Evolutionary conservation across 2,329 filamentous ascomycete species (phyloP).

Genomic region (Byssothecium circinans): DNA sequence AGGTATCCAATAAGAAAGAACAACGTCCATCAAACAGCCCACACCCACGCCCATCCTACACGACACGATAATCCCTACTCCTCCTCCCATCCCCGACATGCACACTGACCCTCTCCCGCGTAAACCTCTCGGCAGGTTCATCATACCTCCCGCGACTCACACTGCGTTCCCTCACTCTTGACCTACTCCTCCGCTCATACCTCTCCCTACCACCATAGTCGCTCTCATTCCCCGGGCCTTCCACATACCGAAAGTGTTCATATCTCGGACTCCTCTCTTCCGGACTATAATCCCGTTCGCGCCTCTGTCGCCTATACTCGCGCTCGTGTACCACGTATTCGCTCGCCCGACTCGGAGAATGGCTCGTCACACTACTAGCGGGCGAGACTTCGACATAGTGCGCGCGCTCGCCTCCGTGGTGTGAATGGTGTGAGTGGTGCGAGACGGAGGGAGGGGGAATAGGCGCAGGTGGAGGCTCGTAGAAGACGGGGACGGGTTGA

Average conservation of each 20-base stretch:
- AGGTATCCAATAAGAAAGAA: background rate
- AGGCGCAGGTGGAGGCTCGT: conserved; percentile 39
- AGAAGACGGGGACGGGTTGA: conserved; percentile 46
- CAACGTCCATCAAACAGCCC: background rate
- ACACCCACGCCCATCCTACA: background rate
- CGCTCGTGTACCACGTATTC: conserved; percentile 50
- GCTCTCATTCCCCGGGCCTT: conserved; percentile 39
- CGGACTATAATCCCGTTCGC: conserved; percentile 34
- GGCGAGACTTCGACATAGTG: conserved; percentile 52
- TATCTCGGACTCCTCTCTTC: conserved; percentile 40
- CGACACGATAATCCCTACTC: conserved; percentile 22
- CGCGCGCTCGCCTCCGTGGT: conserved; percentile 17
- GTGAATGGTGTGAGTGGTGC: conserved; percentile 20
- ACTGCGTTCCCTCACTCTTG: conserved; percentile 24
- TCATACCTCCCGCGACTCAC: conserved; percentile 29
- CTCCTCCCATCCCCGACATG: conserved; percentile 24
- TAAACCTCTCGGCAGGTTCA: conserved; percentile 25
- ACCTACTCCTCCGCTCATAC: conserved; percentile 22
- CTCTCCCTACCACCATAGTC: conserved; percentile 31
- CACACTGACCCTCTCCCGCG: conserved; percentile 36
- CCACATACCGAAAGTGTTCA: conserved; percentile 52
- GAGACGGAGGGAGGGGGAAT: conserved; percentile 26
- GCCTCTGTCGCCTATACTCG: conserved; percentile 45
- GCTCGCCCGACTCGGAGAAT: conserved; percentile 24
- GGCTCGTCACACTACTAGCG: conserved; percentile 5